Evolutionary conservation across 164 flowering plant genomes (phyloP), one percentile per base, ranked within the genome.

Genomic region (Magnolia kwangsiensis): DNA sequence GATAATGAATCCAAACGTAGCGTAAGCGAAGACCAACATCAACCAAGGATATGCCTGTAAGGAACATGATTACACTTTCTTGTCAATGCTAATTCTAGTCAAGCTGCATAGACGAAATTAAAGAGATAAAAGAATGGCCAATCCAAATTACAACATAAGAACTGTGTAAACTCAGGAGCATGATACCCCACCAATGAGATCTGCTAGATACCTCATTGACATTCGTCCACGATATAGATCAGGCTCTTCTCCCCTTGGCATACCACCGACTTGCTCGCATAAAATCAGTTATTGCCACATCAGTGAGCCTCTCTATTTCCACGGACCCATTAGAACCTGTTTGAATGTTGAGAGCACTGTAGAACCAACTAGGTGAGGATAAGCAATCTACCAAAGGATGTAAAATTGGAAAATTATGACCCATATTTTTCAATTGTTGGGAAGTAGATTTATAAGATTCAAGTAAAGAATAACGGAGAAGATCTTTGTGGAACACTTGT

Each of bases 191-290:
- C 97, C 97, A 93, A 80, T 93, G 97, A 24, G 97, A 93, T 79
- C 97, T 86, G 88, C 97, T 93, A 45, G 97, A 93, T n/a, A 87
- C 79, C 72, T 90, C 94, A 74, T 93, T 93, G 50, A 89, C 91
- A 77, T 87, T 88, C 55, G 97, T 93, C 91, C 90, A 91, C 1
- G 92, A 85, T 23, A 94, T 93, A 9, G 98, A 87, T 78, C 98
- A 81, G 10, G 84, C 86, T 51, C 87, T 78, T 70, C 88, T 88
- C 8, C 98, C 98, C 77, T 84, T 87, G 7, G 64, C 77, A 72
- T 93, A 93, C 87, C 86, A 88, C 85, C 88, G 87, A 79, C 69
- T 88, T 51, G 94, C 98, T 80, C 88, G 89, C 37, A 80, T 58
- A n/a, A 83, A 84, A 85, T 91, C 89, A 18, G 87, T 77, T 55